phyloP scores from a whole-genome alignment of 2,329 filamentous ascomycete species.

The Phaeosphaeria sp. region DNA sequence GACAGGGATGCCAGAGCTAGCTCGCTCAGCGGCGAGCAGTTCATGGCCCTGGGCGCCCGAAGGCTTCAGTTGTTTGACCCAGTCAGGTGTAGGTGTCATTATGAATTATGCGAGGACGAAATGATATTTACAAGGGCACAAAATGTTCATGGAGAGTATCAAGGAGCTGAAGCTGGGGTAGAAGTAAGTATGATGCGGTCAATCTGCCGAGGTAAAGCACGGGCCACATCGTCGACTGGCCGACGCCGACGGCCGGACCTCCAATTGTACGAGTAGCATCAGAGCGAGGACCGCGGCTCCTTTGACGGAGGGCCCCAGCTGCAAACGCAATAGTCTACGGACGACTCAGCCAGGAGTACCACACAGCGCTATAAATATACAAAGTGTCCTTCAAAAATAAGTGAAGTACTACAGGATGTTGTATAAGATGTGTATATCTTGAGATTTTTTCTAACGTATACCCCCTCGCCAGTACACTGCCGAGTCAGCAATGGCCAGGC shows the following conservation, averaged over 20 bases:
- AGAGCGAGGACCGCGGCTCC: background rate
- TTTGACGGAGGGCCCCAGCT: background rate
- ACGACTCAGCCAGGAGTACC: no score
- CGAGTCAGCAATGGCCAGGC: background rate
- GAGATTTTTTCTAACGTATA: no score
- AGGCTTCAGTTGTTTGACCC: slow-evolving; percentile 72
- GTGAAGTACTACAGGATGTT: no score
- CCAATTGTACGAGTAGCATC: background rate
- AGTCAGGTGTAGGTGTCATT: slow-evolving; percentile 60
- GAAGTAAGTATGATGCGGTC: background rate
- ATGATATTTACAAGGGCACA: slow-evolving; percentile 16
- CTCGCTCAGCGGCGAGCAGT: slow-evolving; percentile 72
- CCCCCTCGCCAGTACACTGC: no score
- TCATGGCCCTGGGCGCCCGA: slow-evolving; percentile 72
- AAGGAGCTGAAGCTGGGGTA: background rate
- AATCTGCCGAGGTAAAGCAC: background rate
- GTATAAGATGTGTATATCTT: no score
- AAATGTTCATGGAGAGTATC: slow-evolving; percentile 1
- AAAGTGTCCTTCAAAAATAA: no score
- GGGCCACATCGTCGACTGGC: background rate
- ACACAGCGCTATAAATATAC: no score
- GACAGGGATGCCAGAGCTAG: slow-evolving; percentile 70
- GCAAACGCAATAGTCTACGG: no score
- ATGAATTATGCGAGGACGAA: slow-evolving; percentile 6
- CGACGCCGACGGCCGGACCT: no score